A percentile compares a stretch with the other conserved stretches of the same genome.
Evolutionary conservation across 2,329 filamentous ascomycete species (phyloP).

Genomic region (Penicillium hesseltinei): DNA sequence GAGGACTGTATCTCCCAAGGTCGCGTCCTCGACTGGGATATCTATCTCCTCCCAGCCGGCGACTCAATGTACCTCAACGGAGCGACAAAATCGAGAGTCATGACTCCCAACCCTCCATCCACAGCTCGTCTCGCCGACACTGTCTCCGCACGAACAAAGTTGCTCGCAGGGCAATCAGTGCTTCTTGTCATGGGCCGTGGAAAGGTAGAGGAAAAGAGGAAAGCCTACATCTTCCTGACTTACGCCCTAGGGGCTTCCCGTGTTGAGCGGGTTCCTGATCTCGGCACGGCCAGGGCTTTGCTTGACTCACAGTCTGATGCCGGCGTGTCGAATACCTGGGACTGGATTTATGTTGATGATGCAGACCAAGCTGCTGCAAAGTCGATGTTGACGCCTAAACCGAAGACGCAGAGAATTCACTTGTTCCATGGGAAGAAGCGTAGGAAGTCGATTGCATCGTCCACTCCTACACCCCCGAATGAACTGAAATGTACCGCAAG

Average conservation of each 20-base stretch:
- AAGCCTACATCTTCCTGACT: slow-evolving; percentile 76
- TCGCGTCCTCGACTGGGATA: slow-evolving; percentile 68
- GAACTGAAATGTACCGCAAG: slow-evolving; percentile 52
- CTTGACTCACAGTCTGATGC: slow-evolving; percentile 52
- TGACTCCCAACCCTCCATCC: slow-evolving; percentile 60
- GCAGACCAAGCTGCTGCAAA: slow-evolving; percentile 55
- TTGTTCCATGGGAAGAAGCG: slow-evolving; percentile 42
- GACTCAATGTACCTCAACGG: slow-evolving; percentile 73
- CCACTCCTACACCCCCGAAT: slow-evolving; percentile 23
- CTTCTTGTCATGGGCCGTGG: slow-evolving; percentile 69
- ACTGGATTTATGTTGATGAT: slow-evolving; percentile 78
- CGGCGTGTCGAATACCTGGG: slow-evolving; percentile 52
- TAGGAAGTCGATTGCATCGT: slow-evolving; percentile 36
- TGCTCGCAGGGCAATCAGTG: slow-evolving; percentile 65
- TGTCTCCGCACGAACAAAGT: slow-evolving; percentile 58
- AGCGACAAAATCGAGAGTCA: slow-evolving; percentile 70
- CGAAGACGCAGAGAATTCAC: slow-evolving; percentile 28
- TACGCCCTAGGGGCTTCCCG: slow-evolving; percentile 70
- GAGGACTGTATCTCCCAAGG: slow-evolving; percentile 64
- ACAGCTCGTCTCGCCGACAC: slow-evolving; percentile 58
- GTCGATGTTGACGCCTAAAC: slow-evolving; percentile 39
- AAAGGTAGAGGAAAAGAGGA: slow-evolving; percentile 62
- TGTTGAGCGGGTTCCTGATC: slow-evolving; percentile 64
- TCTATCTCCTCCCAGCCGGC: slow-evolving; percentile 83
- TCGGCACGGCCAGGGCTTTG: slow-evolving; percentile 62